phyloP scores from a whole-genome alignment of 352 stramenopile species.

The Pythium monospermum region DNA sequence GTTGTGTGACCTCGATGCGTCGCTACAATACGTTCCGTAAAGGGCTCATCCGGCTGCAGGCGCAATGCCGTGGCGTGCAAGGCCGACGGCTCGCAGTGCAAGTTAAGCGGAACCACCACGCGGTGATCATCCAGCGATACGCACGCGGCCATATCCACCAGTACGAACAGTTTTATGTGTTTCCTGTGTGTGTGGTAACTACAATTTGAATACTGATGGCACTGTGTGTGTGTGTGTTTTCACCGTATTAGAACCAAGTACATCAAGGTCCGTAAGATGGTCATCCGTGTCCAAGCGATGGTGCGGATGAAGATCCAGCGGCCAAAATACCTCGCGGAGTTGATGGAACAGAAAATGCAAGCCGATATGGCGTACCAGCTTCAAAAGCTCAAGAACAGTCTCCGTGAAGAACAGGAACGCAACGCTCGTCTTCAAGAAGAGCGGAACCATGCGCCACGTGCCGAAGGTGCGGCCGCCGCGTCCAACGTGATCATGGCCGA shows the following conservation, averaged over 20 bases:
- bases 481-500: conserved; percentile 73
- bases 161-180: conserved; percentile 6
- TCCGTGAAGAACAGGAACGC: conserved; percentile 76
- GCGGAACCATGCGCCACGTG: conserved; percentile 26
- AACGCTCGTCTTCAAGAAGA: conserved; percentile 60
- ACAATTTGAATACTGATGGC: no score
- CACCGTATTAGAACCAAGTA: conserved; percentile 56
- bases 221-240: no score
- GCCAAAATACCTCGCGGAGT: conserved; percentile 70
- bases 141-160: conserved; percentile 65
- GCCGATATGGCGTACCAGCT: conserved; percentile 84
- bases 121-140: conserved; percentile 82
- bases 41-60: conserved; percentile 55
- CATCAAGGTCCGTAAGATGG: conserved; percentile 55
- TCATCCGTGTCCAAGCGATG: conserved; percentile 73
- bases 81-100: conserved; percentile 58
- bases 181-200: not conserved
- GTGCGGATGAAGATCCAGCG: conserved; percentile 84
- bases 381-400: conserved; percentile 63
- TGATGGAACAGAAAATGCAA: conserved; percentile 76
- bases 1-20: conserved; percentile 78
- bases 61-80: conserved; percentile 64
- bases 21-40: conserved; percentile 81
- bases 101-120: conserved; percentile 79
- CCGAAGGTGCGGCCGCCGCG: conserved; percentile 26